Percentiles rank a stretch among this genome's conserved stretches.
Evolutionary conservation across 768 basidiomycete genomes (phyloP).

Genomic region (Phaeotremella fagi): DNA sequence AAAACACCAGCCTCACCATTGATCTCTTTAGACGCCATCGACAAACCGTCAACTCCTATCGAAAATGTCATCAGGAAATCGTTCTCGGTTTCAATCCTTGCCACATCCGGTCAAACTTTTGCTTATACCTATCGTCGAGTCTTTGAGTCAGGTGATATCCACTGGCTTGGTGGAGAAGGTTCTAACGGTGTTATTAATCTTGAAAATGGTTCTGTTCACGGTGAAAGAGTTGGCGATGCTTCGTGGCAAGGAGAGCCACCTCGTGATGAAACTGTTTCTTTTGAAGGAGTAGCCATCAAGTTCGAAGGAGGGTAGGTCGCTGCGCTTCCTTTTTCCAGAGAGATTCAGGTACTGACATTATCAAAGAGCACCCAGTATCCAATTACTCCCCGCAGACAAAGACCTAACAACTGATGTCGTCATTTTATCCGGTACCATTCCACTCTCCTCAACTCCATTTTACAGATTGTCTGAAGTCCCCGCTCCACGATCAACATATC

Average conservation of each 20-base stretch:
- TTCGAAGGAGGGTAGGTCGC: neutral
- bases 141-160: slow-evolving; percentile 12
- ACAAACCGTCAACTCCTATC: neutral
- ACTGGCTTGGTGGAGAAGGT: slow-evolving; percentile 35
- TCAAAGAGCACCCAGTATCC: slow-evolving; percentile 1
- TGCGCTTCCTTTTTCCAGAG: neutral
- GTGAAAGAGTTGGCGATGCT: neutral
- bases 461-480: neutral
- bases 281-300: slow-evolving; percentile 10
- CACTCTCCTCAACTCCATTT: neutral
- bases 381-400: neutral
- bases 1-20: neutral
- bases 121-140: slow-evolving; percentile 33
- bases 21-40: too few species aligned
- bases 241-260: neutral
- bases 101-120: slow-evolving; percentile 1
- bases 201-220: neutral
- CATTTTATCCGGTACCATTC: neutral
- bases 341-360: neutral
- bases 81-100: neutral
- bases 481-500: neutral
- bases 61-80: neutral
- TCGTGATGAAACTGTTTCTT: neutral
- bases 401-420: neutral
- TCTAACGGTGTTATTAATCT: slow-evolving; percentile 28